Evolutionary conservation across 139 green algal species (phyloP).

Genomic region (Chlorella ohadii): DNA sequence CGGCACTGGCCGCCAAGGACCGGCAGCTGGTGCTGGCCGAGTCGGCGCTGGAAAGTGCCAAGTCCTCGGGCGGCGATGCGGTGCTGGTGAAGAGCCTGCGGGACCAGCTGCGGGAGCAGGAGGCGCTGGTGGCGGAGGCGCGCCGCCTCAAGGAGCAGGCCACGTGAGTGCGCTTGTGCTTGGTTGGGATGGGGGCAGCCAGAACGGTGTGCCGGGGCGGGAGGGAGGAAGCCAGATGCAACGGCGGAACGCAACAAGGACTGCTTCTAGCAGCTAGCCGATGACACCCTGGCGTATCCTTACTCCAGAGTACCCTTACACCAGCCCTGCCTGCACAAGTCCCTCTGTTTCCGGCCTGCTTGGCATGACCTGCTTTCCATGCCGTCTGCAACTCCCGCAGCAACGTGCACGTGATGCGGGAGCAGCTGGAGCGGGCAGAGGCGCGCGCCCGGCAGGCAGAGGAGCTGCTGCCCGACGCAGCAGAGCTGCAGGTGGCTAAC

Average conservation of each 20-base stretch:
- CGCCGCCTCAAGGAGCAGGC: conserved; percentile 39
- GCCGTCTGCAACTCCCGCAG: no score
- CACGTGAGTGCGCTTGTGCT: neutral
- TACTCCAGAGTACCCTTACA: no score
- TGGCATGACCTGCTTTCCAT: neutral
- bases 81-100: conserved; percentile 30
- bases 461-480: conserved; percentile 29
- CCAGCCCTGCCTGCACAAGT: neutral
- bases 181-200: neutral
- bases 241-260: neutral
- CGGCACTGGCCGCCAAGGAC: conserved; percentile 2
- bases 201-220: neutral
- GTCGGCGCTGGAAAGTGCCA: neutral
- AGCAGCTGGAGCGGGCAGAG: conserved; percentile 40
- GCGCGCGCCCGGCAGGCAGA: conserved; percentile 21
- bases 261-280: no score
- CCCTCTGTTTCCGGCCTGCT: no score
- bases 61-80: conserved; percentile 14
- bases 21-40: conserved; percentile 6
- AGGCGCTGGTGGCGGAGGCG: conserved; percentile 31
- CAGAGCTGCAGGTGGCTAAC: conserved; percentile 10
- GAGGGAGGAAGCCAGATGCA: neutral
- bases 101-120: conserved; percentile 25
- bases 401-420: conserved; percentile 35
- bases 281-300: no score